Evolutionary conservation across 2,329 filamentous ascomycete species (phyloP).

Genomic region (Talaromyces piceae): DNA sequence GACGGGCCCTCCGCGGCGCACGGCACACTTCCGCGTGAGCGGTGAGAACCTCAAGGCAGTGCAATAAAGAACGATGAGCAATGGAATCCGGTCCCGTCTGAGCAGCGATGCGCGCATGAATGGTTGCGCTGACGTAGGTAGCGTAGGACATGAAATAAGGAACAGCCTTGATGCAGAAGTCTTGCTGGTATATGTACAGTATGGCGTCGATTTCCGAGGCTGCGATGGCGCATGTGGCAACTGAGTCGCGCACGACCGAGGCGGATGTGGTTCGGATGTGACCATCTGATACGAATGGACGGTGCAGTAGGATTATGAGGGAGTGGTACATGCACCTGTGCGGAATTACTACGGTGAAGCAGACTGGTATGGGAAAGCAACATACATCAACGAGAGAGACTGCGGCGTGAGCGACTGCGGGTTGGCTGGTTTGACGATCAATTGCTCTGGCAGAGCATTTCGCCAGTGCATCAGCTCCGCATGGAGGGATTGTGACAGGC

Average conservation of each 20-base stretch:
- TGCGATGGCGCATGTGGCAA: slow-evolving; percentile 26
- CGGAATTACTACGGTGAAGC: not conserved
- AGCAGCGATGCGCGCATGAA: slow-evolving; percentile 45
- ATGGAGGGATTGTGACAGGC: slow-evolving; percentile 1
- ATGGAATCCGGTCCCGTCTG: slow-evolving; percentile 16
- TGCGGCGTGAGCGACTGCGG: slow-evolving; percentile 5
- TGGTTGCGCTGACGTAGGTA: slow-evolving; percentile 48
- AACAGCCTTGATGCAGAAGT: slow-evolving; percentile 35
- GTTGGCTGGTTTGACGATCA: not conserved
- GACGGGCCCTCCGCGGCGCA: slow-evolving; percentile 18
- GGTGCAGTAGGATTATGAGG: slow-evolving; percentile 17
- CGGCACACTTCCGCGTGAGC: slow-evolving; percentile 17
- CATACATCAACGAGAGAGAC: slow-evolving; percentile 5
- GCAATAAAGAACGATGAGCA: slow-evolving; percentile 20
- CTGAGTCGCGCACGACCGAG: slow-evolving; percentile 19
- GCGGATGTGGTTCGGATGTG: slow-evolving; percentile 2
- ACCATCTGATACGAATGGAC: slow-evolving; percentile 10
- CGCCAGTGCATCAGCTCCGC: slow-evolving; percentile 3
- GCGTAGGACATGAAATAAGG: slow-evolving; percentile 48
- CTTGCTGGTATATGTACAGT: slow-evolving; percentile 28
- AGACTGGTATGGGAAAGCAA: not conserved
- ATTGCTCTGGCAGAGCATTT: slow-evolving; percentile 3
- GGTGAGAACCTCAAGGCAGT: slow-evolving; percentile 16
- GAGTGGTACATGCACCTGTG: slow-evolving; percentile 7
- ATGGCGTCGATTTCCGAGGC: slow-evolving; percentile 32